Evolutionary conservation across 1,284 basidiomycete species (phyloP), one percentile per base, ranked within the genome.

Genomic region (Cystobasidiaceae sp.): DNA sequence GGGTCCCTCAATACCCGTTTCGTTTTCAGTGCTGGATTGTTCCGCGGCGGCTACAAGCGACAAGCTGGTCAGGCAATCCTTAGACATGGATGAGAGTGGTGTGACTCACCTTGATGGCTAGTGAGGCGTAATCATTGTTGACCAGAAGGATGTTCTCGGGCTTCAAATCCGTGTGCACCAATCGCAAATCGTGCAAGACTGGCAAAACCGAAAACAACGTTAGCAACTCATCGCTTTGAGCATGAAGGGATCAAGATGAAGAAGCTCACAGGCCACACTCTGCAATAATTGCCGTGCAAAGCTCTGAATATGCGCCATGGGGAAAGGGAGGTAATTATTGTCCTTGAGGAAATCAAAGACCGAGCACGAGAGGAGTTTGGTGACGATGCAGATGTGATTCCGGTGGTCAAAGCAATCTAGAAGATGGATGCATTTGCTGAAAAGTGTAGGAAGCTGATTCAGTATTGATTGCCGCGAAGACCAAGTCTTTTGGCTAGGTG

Each of bases 321-420:
- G 94, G 77, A 99, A 99, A 1, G 96, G 92, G 50, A 89, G 85
- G 78, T 97, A 99, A 68, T 89, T 85, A 79, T 99, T 99, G 75
- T 96, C 91, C 81, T 97, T 98, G 73, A 99, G 82, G 76, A 98
- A 99, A 77, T 99, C 96, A 75, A 97, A 99, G 23, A 99, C 90
- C 78, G 93, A 97, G 86, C 93, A 91, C 70, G 93, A 93, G 54
- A 97, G 82, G 34, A 99, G 82, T 77, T 97, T 94, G 6, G 93
- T 93, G 48, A 98, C 96, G 44, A 99, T 83, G 77, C 96, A 99
- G 71, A 97, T 93, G 77, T 99, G 96, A 79, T 97, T 97, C 71
- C 90, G 85, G 78, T 90, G 93, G 80, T 97, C 93, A 77, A 99
- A 98, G 82, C 87, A 92, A 73, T 93, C 85, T 50, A 94, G 80